Evolutionary conservation across 768 basidiomycete species (phyloP), one percentile per base, ranked within the genome.

Genomic region (Xerocomellus amylosporus): DNA sequence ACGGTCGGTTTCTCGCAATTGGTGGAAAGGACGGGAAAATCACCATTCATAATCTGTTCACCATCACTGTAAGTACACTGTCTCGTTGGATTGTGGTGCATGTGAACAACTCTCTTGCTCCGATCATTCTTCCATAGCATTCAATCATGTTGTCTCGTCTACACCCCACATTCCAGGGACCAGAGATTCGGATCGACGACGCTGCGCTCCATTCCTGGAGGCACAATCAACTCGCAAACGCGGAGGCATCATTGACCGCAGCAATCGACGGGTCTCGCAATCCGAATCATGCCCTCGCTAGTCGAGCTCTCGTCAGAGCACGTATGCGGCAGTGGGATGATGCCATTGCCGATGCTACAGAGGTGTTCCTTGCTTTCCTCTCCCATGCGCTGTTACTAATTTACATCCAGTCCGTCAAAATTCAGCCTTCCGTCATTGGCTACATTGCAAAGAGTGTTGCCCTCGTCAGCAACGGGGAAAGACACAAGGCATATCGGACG

Each of bases 391-490:
- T 43, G 39, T 36, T 12, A 13, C 15, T 20, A 43, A 28, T 36
- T 24, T 10, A 36, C 24, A 5, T 9, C 36, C 30, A 56, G 55
- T 53, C 51, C 3, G 22, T 57, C 7, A 12, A 39, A 28, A 39
- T 38, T 1, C 46, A 39, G 8, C 42, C 34, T 0, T 57, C 55
- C 5, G n/a, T 38, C 24, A 45, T 57, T 28, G 55, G 51, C 2
- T 30, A 44, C 14, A 49, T 57, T 5, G 51, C 55, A 26, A 54
- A 38, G 28, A 49, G 53, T 20, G 7, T 45, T 6, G 39, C 53
- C 8, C 38, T 30, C 17, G 13, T 48, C 5, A 2, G 34, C 12
- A 53, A 38, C 7, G 51, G 46, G 0, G 8, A 34, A 31, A 44
- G 4, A 8, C 9, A 26, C 6, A 12, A 39, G 13, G 51, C 8